phyloP scores from a whole-genome alignment of 2,329 filamentous ascomycete genomes.

The Pezizomycotina sp. region DNA sequence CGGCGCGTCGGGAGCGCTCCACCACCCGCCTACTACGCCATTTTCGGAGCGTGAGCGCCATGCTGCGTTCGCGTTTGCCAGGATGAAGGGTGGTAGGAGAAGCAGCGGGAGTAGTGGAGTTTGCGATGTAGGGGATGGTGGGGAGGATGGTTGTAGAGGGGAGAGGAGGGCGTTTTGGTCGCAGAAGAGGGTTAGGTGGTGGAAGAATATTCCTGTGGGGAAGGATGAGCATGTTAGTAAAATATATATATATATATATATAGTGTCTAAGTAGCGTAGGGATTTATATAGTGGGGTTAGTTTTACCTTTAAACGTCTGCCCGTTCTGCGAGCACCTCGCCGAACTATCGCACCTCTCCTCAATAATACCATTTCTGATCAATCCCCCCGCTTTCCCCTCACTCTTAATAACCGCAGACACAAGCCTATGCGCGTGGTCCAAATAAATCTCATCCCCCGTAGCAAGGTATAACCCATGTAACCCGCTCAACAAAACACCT shows the following conservation, averaged over 20 bases:
- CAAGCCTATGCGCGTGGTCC: constrained; percentile 59
- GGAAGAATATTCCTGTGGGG: constrained; percentile 61
- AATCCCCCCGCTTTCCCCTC: constrained; percentile 19
- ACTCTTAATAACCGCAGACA: constrained; percentile 33
- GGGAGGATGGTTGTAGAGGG: constrained; percentile 28
- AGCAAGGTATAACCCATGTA: constrained; percentile 61
- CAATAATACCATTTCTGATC: constrained; percentile 54
- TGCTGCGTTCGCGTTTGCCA: constrained; percentile 60
- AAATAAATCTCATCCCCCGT: constrained; percentile 59
- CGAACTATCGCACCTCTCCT: constrained; percentile 63
- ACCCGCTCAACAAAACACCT: constrained; percentile 69
- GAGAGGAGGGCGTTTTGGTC: constrained; percentile 37
- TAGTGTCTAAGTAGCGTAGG: constrained; percentile 1
- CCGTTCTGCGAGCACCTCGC: constrained; percentile 64
- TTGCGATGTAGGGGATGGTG: constrained; percentile 39
- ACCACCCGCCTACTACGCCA: constrained; percentile 76
- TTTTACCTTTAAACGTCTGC: constrained; percentile 63
- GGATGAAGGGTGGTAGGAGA: constrained; percentile 62
- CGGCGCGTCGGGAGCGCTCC: constrained; percentile 43
- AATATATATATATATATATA: neutral
- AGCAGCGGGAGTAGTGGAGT: constrained; percentile 43
- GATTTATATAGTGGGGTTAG: neutral
- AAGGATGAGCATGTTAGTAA: constrained; percentile 5
- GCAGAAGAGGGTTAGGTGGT: constrained; percentile 70
- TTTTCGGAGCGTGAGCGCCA: constrained; percentile 47